Evolutionary conservation across 2,329 filamentous ascomycete genomes (phyloP).

Genomic region (Trichoderma lentiforme): DNA sequence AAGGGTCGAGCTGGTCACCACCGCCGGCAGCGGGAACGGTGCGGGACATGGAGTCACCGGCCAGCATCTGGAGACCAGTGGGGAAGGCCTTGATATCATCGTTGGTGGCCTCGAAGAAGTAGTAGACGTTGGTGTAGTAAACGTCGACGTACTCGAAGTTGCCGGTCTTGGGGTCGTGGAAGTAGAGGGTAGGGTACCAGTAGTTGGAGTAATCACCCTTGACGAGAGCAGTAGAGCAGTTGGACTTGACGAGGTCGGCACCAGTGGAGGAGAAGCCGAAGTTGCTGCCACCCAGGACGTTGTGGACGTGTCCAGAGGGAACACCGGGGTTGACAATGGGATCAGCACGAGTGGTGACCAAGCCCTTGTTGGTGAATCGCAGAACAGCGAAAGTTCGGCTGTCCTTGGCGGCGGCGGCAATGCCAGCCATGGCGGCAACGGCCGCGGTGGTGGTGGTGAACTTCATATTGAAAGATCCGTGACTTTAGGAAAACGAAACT

Average conservation of each 20-base stretch:
- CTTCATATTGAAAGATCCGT: constrained; percentile 33
- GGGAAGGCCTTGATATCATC: constrained; percentile 70
- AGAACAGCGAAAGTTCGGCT: constrained; percentile 63
- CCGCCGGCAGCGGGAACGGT: constrained; percentile 54
- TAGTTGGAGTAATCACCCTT: constrained; percentile 70
- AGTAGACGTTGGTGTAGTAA: constrained; percentile 74
- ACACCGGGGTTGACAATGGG: constrained; percentile 64
- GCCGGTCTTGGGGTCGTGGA: constrained; percentile 58
- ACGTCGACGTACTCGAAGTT: constrained; percentile 64
- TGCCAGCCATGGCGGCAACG: constrained; percentile 40
- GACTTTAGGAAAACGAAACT: background rate
- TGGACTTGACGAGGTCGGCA: constrained; percentile 55
- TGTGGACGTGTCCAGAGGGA: constrained; percentile 63
- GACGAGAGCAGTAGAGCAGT: constrained; percentile 68
- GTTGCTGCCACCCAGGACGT: constrained; percentile 66
- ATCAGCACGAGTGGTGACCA: constrained; percentile 61
- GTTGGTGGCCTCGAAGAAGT: constrained; percentile 64
- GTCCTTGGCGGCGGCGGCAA: constrained; percentile 41
- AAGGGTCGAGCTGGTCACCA: constrained; percentile 48
- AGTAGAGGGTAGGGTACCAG: constrained; percentile 73
- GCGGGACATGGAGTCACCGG: constrained; percentile 59
- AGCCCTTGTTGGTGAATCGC: constrained; percentile 64
- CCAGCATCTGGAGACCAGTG: constrained; percentile 66
- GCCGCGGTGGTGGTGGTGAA: constrained; percentile 28
- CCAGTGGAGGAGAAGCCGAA: constrained; percentile 63